These are phyloP conservation scores for Ceratobasidium sp. DNA, from an alignment of 1,284 basidiomycete genomes.

Conservation along the genomic window DNA sequence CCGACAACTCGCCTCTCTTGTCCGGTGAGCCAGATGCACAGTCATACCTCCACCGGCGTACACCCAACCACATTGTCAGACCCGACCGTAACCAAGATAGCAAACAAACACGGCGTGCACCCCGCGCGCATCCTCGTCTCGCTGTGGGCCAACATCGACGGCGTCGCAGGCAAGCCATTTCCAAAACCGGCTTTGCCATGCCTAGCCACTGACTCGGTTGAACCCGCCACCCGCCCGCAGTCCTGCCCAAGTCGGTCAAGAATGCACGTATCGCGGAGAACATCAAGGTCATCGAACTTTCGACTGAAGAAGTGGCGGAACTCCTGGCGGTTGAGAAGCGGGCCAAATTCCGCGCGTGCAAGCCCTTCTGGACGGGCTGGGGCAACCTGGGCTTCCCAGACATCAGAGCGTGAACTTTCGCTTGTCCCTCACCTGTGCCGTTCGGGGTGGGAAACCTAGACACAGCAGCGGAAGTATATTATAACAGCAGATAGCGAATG, in stretches of 20 bases:
- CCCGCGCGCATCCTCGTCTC: slow-evolving; percentile 49
- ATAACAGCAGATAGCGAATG: slow-evolving; percentile 35
- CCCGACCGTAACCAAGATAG: slow-evolving; percentile 50
- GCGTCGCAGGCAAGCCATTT: slow-evolving; percentile 25
- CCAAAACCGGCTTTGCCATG: background rate
- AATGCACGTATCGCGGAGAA: slow-evolving; percentile 46
- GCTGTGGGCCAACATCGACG: slow-evolving; percentile 45
- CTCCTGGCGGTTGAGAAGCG: slow-evolving; percentile 45
- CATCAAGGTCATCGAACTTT: slow-evolving; percentile 46
- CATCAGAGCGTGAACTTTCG: slow-evolving; percentile 21
- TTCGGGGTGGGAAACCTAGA: background rate
- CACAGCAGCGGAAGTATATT: slow-evolving; percentile 16
- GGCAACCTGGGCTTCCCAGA: slow-evolving; percentile 47
- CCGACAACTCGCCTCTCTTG: slow-evolving; percentile 77
- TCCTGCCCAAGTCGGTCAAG: slow-evolving; percentile 48
- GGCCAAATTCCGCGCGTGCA: slow-evolving; percentile 47
- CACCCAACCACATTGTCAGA: slow-evolving; percentile 54
- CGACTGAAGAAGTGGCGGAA: slow-evolving; percentile 47
- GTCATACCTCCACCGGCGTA: slow-evolving; percentile 43
- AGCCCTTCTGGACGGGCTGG: slow-evolving; percentile 49
- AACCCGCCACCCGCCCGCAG: too few relatives aligned
- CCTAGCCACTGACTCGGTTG: background rate
- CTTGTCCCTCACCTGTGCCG: background rate
- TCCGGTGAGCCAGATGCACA: slow-evolving; percentile 49
- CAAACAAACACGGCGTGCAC: slow-evolving; percentile 44